A percentile compares a stretch with the other conserved stretches of the same genome.
Evolutionary conservation across 2,329 filamentous ascomycete species (phyloP).

Genomic region (Didymella arachidicola): DNA sequence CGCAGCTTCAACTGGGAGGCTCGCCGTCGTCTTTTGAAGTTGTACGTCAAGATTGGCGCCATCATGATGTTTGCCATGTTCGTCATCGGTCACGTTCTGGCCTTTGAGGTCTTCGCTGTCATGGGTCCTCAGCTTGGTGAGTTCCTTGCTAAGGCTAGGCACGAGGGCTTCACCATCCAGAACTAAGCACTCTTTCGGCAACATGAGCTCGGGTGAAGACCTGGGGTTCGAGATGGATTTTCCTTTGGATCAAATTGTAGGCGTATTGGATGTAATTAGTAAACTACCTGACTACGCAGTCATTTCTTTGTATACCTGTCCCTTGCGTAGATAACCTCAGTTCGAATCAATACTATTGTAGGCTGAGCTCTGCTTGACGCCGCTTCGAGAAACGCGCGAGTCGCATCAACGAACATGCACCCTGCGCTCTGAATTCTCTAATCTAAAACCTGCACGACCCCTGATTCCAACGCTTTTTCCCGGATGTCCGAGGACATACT

Average conservation of each 20-base stretch:
- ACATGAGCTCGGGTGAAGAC: background rate
- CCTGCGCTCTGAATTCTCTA: too few relatives aligned
- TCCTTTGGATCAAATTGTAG: background rate
- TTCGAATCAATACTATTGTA: too few relatives aligned
- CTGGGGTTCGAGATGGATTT: too few relatives aligned
- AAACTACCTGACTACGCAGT: conserved; percentile 13
- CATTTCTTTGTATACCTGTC: conserved; percentile 10
- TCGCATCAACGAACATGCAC: too few relatives aligned
- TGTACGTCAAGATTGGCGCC: conserved; percentile 75
- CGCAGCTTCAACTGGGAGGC: conserved; percentile 76
- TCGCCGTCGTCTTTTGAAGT: conserved; percentile 75
- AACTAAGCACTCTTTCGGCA: background rate
- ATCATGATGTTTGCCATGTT: conserved; percentile 60
- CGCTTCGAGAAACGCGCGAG: too few relatives aligned
- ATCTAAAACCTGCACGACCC: too few relatives aligned
- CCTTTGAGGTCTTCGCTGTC: conserved; percentile 62
- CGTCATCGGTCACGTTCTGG: conserved; percentile 59
- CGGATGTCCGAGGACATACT: too few relatives aligned
- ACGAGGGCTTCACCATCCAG: conserved; percentile 22
- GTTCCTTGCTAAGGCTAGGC: conserved; percentile 29
- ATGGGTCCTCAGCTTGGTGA: conserved; percentile 48
- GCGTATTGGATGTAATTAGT: conserved; percentile 5
- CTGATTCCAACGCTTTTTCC: too few relatives aligned
- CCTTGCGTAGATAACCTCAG: too few relatives aligned
- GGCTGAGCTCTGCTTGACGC: too few relatives aligned